Conservation (phyloP, 2,329 filamentous ascomycete species). For the Bertia moriformis region DNA sequence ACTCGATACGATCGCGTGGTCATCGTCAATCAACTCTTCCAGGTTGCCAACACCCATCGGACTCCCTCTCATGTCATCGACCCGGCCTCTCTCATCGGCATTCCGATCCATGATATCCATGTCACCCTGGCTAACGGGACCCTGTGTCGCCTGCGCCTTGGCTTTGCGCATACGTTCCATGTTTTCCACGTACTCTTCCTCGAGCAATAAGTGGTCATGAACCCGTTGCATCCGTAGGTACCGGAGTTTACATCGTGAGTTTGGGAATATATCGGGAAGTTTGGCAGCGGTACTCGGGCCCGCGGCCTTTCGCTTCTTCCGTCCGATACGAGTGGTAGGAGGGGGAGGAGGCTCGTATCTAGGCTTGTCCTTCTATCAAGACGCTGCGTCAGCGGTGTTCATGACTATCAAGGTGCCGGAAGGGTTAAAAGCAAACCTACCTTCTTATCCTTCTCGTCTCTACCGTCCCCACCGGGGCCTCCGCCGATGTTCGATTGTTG, state of each 20-base stretch:
- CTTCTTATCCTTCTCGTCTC: constrained; percentile 89
- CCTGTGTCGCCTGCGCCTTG: constrained; percentile 60
- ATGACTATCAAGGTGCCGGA: constrained; percentile 7
- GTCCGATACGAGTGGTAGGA: constrained; percentile 88
- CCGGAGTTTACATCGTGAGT: constrained; percentile 90
- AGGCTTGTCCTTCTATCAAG: constrained; percentile 98
- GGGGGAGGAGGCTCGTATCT: constrained; percentile 98
- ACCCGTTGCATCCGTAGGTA: constrained; percentile 97
- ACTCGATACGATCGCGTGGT: constrained; percentile 95
- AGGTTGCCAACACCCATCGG: constrained; percentile 97
- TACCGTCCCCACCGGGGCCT: constrained; percentile 56
- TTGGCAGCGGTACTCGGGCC: constrained; percentile 91
- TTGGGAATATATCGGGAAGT: constrained; percentile 84
- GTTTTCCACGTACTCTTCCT: constrained; percentile 98
- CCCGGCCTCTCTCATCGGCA: constrained; percentile 83
- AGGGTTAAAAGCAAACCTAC: constrained; percentile 32
- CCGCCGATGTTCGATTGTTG: constrained; percentile 78
- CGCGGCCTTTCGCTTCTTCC: constrained; percentile 94
- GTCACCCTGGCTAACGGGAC: constrained; percentile 48
- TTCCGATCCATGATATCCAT: constrained; percentile 68
- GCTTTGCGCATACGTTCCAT: constrained; percentile 90
- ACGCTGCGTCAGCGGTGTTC: constrained; percentile 2
- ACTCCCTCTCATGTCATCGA: constrained; percentile 96
- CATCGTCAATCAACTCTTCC: constrained; percentile 97
- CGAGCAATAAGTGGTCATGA: constrained; percentile 88